phyloP scores from a whole-genome alignment of 2,329 filamentous ascomycete species.

The Fusarium compactum region DNA sequence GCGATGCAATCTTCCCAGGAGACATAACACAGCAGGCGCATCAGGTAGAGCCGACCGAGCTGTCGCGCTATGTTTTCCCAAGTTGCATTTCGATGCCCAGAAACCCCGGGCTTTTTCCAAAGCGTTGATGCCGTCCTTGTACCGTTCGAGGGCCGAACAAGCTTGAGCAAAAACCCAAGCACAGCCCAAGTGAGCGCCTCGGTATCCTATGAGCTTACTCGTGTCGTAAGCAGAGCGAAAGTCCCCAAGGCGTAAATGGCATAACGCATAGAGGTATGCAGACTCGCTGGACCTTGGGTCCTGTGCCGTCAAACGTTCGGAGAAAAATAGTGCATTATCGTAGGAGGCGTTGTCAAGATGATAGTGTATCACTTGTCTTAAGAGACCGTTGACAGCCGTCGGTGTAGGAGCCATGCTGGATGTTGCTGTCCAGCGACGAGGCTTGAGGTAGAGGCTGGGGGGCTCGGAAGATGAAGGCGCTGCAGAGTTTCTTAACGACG shows the following conservation, averaged over 20 bases:
- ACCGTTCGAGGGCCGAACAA: constrained; percentile 81
- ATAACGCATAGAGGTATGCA: constrained; percentile 84
- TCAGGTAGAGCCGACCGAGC: constrained; percentile 82
- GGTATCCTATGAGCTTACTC: constrained; percentile 76
- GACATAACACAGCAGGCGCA: constrained; percentile 82
- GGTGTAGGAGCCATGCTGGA: constrained; percentile 65
- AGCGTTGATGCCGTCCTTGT: constrained; percentile 83
- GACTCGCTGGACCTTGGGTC: constrained; percentile 86
- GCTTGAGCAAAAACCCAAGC: constrained; percentile 92
- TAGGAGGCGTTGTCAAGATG: constrained; percentile 90
- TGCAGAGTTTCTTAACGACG: constrained; percentile 40
- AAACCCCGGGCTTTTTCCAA: constrained; percentile 83
- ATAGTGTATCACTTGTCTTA: constrained; percentile 72
- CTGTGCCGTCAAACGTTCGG: constrained; percentile 85
- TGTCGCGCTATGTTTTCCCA: constrained; percentile 86
- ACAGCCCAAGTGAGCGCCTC: constrained; percentile 84
- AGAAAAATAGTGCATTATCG: constrained; percentile 93
- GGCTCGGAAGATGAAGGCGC: constrained; percentile 28
- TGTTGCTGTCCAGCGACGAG: constrained; percentile 41
- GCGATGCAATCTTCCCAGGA: constrained; percentile 89
- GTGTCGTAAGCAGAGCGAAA: constrained; percentile 87
- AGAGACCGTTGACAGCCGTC: constrained; percentile 62
- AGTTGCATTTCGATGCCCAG: constrained; percentile 80
- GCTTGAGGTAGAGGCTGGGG: constrained; percentile 18
- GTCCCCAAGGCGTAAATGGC: constrained; percentile 85